Base-by-base conservation (phyloP, 345 rosid species). In the Microcos paniculata region DNA sequence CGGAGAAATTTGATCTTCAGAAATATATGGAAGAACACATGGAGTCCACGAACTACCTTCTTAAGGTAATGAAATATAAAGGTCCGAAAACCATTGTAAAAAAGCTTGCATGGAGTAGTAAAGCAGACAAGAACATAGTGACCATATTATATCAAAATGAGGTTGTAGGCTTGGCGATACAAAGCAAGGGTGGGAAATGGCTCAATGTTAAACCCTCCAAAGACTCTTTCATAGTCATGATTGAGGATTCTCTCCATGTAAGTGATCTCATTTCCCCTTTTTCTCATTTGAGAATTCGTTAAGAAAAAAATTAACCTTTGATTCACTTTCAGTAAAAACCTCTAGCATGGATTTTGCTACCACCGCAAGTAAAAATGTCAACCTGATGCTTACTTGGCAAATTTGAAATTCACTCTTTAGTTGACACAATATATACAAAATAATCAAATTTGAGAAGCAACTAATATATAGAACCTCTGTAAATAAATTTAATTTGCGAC, bases 101-200 rank as follows among this genome's bases (percentile, higher is more conserved):
- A 0, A 78, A 85, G 72, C 5, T 88, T n/a, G 94, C 90, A 2
- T 70, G 85, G 19, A 63, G 55, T 4, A 59, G 82, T 40, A 92
- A 88, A 57, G 85, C 90, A 0, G 90, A 90, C 74, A 90, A 87
- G 73, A 88, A 87, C 80, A 74, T 90, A 0, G 82, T 90, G 26
- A 90, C 94, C 42, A 85, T 90, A 56, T 83, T 90, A 71, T 75
- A 81, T 64, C 94, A 88, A 62, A 90, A 88, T 76, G 83, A 90
- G 67, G 90, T 90, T 11, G 90, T 84, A 0, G 92, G 94, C 6
- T 79, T 88, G 2, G 84, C 84, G 40, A 76, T 90, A 3, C 82
- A 83, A 64, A 78, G 83, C 31, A 90, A 87, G 78, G 82, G 79
- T 24, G 89, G 89, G 0, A 76, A 79, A 8, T 90, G 94, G 94